Base-by-base conservation (phyloP, 2,329 filamentous ascomycete species). In the Magnaporthales sp. region DNA sequence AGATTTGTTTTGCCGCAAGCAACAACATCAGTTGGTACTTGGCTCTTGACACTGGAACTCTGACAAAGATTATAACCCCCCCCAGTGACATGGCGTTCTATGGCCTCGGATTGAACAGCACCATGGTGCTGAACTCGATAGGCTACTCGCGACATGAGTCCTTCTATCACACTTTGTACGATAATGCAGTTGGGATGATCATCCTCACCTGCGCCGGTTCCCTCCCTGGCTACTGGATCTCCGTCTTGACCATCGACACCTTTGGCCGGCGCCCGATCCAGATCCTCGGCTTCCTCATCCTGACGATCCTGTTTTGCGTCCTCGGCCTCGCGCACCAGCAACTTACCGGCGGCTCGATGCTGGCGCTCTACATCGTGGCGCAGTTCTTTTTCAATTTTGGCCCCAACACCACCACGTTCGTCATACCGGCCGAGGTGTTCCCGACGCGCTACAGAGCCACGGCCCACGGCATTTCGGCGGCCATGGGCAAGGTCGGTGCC, bases 171-270 rank as follows among this genome's bases (percentile, higher is more conserved):
- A 83, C 82, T 74, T 82, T 92, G 69, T 88, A 87, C 80, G 91
- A 91, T 77, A 91, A 87, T 8, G 89, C 91, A 64, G 84, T 92
- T 22, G 91, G 91, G 10, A 93, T 93, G 78, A 79, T 93, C 71
- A 91, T 93, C 71, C 84, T 93, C 65, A 88, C 93, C 71, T 86
- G 90, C 68, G 91, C 91, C 4, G 91, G 91, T 67, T 89, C 91
- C 63, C 90, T 93, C 13, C 91, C 91, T 0, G 91, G 91, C 15
- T 93, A 93, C 81, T 93, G 91, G 91, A 84, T 92, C n/a, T 91
- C 90, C 0, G 90, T 93, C 5, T 87, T 87, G 61, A 76, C 75
- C 26, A 72, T 92, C 67, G 91, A 94, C 77, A 90, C 84, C 1
- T 72, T 93, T 19, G 91, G 91, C 66, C 89, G 91, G 73, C 92